Conservation (phyloP, 2,329 filamentous ascomycete genomes). For the Aspergillus bombycis region DNA sequence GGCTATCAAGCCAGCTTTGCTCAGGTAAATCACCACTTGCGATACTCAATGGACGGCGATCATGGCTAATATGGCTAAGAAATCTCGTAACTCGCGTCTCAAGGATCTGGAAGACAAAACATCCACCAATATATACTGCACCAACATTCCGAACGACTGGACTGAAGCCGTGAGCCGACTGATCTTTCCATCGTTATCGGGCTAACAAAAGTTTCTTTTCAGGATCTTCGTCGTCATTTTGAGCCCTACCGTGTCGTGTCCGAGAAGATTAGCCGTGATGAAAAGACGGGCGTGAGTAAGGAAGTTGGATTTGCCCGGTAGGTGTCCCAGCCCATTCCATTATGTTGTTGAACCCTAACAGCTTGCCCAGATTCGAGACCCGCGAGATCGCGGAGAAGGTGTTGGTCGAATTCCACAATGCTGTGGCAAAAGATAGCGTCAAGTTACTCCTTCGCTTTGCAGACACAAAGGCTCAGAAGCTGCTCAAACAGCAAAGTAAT, state of each 20-base stretch:
- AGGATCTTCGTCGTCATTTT: constrained; percentile 71
- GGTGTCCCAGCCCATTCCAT: constrained; percentile 5
- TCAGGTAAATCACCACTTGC: constrained; percentile 57
- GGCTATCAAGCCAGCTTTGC: constrained; percentile 98
- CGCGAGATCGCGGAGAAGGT: constrained; percentile 90
- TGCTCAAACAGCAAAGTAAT: constrained; percentile 92
- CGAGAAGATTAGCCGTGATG: constrained; percentile 91
- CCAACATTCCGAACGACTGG: constrained; percentile 89
- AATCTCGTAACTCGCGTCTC: constrained; percentile 97
- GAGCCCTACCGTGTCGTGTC: constrained; percentile 71
- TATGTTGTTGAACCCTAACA: constrained; percentile 12
- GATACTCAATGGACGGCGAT: background rate
- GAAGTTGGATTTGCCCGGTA: constrained; percentile 97
- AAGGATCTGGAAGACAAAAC: constrained; percentile 89
- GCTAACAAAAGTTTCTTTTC: constrained; percentile 20
- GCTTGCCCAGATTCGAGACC: constrained; percentile 72
- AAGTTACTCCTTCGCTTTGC: constrained; percentile 94
- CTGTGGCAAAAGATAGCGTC: constrained; percentile 75
- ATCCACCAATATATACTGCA: constrained; percentile 97
- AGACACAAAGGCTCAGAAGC: constrained; percentile 94
- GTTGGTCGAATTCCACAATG: constrained; percentile 82
- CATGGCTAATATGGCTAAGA: constrained; percentile 56
- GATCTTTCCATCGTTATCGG: background rate
- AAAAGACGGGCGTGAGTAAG: constrained; percentile 82
- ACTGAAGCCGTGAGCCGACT: constrained; percentile 74